These are phyloP conservation scores for Verticillium alfalfae DNA, from an alignment of 2,329 filamentous ascomycete species.

Conservation along the genomic window DNA sequence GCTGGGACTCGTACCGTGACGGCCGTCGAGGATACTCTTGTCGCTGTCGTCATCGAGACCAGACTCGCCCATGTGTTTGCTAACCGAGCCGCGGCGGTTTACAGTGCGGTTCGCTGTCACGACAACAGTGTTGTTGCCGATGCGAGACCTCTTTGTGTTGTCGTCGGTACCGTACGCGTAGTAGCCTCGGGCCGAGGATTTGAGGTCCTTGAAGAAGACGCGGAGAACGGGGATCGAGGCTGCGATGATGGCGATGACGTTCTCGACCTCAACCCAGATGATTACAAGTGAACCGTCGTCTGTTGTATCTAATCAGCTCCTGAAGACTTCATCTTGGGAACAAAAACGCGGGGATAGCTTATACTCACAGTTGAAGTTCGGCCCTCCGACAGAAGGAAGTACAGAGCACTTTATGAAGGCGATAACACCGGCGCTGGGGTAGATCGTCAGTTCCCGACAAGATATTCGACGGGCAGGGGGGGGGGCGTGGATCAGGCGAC, in stretches of 20 bases:
- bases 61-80: not conserved
- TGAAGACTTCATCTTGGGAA: not conserved
- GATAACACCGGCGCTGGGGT: conserved; percentile 21
- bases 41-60: conserved; percentile 2
- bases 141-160: conserved; percentile 1
- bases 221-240: conserved; percentile 25
- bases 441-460: not conserved
- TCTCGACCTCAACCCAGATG: conserved; percentile 22
- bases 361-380: not conserved
- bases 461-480: not conserved
- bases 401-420: conserved; percentile 18
- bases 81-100: not conserved
- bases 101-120: not conserved
- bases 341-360: not conserved
- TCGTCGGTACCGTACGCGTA: not conserved
- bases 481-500: conserved; percentile 1
- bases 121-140: not conserved
- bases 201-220: conserved; percentile 15
- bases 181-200: conserved; percentile 4
- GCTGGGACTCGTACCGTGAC: not conserved
- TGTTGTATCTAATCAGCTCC: not conserved
- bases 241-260: conserved; percentile 21
- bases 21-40: conserved; percentile 2
- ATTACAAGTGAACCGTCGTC: conserved; percentile 19
- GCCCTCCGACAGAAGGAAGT: not conserved